Evolutionary conservation across 2,329 filamentous ascomycete genomes (phyloP).

Genomic region (Monosporascus sp.): DNA sequence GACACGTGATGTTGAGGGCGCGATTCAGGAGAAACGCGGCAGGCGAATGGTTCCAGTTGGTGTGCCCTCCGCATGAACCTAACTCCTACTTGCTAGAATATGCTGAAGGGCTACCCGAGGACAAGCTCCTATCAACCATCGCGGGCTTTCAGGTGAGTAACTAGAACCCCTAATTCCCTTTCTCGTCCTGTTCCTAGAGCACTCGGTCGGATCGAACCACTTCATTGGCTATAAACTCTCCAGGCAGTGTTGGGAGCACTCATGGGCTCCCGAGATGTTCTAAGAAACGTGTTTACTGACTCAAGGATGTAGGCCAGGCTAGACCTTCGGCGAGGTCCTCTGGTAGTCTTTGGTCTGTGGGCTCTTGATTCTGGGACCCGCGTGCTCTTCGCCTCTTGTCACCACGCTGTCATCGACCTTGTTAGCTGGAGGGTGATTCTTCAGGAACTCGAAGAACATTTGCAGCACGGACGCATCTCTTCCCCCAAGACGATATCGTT

Average conservation of each 20-base stretch:
- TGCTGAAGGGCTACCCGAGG: not conserved
- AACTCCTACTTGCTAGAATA: not conserved
- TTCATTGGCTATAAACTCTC: too few species aligned
- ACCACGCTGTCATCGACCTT: constrained; percentile 36
- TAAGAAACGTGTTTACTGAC: too few species aligned
- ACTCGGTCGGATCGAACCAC: too few species aligned
- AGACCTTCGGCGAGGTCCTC: constrained; percentile 14
- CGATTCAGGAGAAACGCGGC: constrained; percentile 18
- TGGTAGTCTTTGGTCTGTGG: constrained; percentile 19
- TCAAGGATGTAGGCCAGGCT: constrained; percentile 3
- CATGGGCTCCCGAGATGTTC: too few species aligned
- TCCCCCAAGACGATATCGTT: constrained; percentile 24
- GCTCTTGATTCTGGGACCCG: constrained; percentile 10
- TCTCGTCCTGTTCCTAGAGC: too few species aligned
- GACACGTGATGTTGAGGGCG: constrained; percentile 31
- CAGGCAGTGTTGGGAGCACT: too few species aligned
- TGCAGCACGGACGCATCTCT: constrained; percentile 17
- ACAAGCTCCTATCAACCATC: not conserved
- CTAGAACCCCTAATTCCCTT: too few species aligned
- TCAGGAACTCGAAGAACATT: constrained; percentile 35
- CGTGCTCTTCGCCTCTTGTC: constrained; percentile 25
- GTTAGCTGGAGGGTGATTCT: constrained; percentile 40
- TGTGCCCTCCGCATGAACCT: not conserved
- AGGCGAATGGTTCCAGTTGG: not conserved
- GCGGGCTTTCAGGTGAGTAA: not conserved